phyloP scores from a whole-genome alignment of 2,329 filamentous ascomycete species.

The Elsinoe fawcettii region DNA sequence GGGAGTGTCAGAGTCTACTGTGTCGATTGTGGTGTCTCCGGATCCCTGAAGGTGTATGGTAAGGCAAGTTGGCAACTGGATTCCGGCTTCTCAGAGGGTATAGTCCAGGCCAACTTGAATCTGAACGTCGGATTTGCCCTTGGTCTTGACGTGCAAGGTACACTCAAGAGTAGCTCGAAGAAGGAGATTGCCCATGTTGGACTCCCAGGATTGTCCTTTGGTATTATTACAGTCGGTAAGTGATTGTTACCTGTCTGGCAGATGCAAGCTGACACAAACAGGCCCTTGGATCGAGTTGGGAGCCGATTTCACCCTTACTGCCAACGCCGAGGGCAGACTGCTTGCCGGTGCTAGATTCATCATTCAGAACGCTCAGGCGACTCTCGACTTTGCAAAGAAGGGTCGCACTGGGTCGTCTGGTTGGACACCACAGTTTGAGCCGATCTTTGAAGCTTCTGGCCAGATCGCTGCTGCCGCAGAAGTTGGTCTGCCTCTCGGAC shows the following conservation, averaged over 20 bases:
- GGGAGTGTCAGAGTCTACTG: slow-evolving; percentile 7
- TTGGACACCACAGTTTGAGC: slow-evolving; percentile 12
- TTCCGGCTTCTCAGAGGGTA: slow-evolving; percentile 3
- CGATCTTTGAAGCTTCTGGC: slow-evolving; percentile 13
- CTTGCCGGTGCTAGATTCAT: slow-evolving; percentile 12
- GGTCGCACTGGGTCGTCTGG: neutral
- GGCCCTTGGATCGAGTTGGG: slow-evolving; percentile 4
- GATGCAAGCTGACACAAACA: neutral
- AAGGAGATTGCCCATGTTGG: slow-evolving; percentile 4
- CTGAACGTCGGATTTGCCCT: slow-evolving; percentile 8
- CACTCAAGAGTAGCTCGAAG: neutral
- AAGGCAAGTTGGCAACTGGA: neutral
- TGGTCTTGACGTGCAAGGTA: slow-evolving; percentile 1
- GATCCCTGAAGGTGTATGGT: neutral
- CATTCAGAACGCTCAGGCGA: slow-evolving; percentile 9
- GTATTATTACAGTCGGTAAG: slow-evolving; percentile 1
- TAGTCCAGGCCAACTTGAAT: neutral
- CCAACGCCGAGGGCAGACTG: slow-evolving; percentile 5
- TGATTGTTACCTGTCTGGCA: neutral
- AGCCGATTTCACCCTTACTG: slow-evolving; percentile 6
- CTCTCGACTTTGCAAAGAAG: neutral
- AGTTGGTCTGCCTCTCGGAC: slow-evolving; percentile 11
- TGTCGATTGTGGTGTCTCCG: slow-evolving; percentile 8
- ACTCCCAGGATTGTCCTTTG: neutral
- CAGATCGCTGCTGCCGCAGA: slow-evolving; percentile 10